Conservation (phyloP, 768 basidiomycete genomes). For the Mycena crocata region DNA sequence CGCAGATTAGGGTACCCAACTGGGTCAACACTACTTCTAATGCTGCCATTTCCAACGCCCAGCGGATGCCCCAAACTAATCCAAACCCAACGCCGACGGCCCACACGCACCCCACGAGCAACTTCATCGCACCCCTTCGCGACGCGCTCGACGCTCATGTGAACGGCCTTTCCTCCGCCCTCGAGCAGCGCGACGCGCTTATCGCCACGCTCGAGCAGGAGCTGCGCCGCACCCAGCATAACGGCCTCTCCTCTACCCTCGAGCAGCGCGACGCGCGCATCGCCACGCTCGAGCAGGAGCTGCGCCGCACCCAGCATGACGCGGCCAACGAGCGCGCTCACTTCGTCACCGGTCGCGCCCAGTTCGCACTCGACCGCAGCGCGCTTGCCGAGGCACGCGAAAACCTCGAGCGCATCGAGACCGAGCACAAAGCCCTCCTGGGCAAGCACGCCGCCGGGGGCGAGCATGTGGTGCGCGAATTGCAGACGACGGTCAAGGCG, state of each 20-base stretch:
- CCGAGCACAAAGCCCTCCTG: no score
- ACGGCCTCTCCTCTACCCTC: neutral
- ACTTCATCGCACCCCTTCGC: neutral
- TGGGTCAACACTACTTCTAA: neutral
- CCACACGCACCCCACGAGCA: neutral
- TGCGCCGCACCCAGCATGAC: neutral
- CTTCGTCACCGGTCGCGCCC: no score
- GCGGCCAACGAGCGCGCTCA: no score
- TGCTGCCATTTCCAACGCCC: neutral
- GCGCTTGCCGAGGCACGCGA: no score
- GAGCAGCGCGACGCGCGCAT: conserved; percentile 9
- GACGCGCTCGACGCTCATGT: neutral
- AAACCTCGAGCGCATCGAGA: no score
- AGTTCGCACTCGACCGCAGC: no score
- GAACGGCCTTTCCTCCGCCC: neutral
- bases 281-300: neutral
- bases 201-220: neutral
- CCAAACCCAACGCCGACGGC: no score
- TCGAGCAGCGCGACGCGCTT: conserved; percentile 3
- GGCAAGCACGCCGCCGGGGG: no score
- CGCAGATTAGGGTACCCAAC: no score
- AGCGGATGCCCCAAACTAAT: no score
- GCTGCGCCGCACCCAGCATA: neutral
- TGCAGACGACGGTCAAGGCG: no score
- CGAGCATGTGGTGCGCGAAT: no score